Conservation (phyloP, 2,329 filamentous ascomycete genomes). For the Arthrobotrys musiformis region DNA sequence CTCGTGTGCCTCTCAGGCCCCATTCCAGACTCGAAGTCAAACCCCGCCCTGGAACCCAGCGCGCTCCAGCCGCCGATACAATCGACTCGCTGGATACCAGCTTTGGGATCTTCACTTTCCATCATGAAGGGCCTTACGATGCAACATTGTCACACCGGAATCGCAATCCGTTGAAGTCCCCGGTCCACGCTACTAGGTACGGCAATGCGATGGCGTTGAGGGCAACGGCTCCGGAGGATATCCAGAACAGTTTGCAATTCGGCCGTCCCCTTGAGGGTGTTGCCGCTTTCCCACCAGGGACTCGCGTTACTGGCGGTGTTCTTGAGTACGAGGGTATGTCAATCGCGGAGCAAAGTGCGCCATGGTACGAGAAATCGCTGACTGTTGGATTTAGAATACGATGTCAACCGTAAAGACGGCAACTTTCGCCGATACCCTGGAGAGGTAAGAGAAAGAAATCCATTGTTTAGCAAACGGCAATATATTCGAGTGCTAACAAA, state of each 20-base stretch:
- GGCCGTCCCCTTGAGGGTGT: slow-evolving; percentile 54
- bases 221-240: slow-evolving; percentile 48
- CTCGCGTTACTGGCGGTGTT: slow-evolving; percentile 28
- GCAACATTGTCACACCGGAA: slow-evolving; percentile 53
- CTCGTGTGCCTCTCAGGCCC: slow-evolving; percentile 20
- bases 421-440: slow-evolving; percentile 46
- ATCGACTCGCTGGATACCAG: slow-evolving; percentile 55
- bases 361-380: not conserved
- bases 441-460: slow-evolving; percentile 16
- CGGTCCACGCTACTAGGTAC: slow-evolving; percentile 54
- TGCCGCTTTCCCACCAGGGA: slow-evolving; percentile 54
- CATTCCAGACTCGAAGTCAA: slow-evolving; percentile 27
- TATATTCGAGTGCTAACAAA: not conserved
- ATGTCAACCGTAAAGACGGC: slow-evolving; percentile 52
- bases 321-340: slow-evolving; percentile 54
- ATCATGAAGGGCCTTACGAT: slow-evolving; percentile 56
- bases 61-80: slow-evolving; percentile 39
- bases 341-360: no score
- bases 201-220: slow-evolving; percentile 54
- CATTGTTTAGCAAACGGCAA: not conserved
- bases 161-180: slow-evolving; percentile 41
- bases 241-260: slow-evolving; percentile 50
- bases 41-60: slow-evolving; percentile 3
- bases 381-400: slow-evolving; percentile 39
- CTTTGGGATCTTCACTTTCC: slow-evolving; percentile 52